Evolutionary conservation across 441 rosid genomes (phyloP), one percentile per base, ranked within the genome.

Genomic region (Adansonia madagascariensis): DNA sequence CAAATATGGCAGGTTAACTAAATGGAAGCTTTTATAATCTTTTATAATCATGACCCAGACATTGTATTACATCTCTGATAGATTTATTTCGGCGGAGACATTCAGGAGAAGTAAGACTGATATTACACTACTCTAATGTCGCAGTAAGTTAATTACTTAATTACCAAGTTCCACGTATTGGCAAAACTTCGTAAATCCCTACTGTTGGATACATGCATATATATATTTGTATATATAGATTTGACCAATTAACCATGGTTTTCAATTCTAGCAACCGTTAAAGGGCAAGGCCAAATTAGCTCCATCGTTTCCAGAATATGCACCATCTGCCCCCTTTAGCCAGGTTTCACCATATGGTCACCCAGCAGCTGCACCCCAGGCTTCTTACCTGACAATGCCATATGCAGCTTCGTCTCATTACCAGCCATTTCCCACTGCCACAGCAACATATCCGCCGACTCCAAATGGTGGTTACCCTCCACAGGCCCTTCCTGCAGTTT

Each of bases 101-200:
- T n/a, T 49, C 91, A 0, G 89, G 91, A 18, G 85, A 85, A 79
- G 83, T 87, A 46, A 74, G 86, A 83, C 79, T 88, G 27, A 88
- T 84, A 62, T 14, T 81, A 70, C 85, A 85, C 74, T 78, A 77
- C 61, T 56, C 81, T 72, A 73, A 52, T 0, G 90, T 6, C 41
- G 4, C 6, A 4, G 35, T 82, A 77, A 76, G 47, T 70, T 70
- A 11, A 55, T 24, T 10, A 60, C 64, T 27, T 11, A 1, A 35
- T 4, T 59, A 39, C n/a, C 68, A 35, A 35, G 31, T 68, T 47
- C 22, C 22, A 24, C 22, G 3, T 68, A 46, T 20, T 44, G 5
- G 80, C 68, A 8, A 61, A 9, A 22, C 14, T 59, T 31, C 6
- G 4, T 59, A 9, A 53, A 41, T 20, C 17, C 22, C 0, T n/a